Evolutionary conservation across 2,329 filamentous ascomycete species (phyloP), one percentile per base, ranked within the genome.

Genomic region (Parafenestella ontariensis): DNA sequence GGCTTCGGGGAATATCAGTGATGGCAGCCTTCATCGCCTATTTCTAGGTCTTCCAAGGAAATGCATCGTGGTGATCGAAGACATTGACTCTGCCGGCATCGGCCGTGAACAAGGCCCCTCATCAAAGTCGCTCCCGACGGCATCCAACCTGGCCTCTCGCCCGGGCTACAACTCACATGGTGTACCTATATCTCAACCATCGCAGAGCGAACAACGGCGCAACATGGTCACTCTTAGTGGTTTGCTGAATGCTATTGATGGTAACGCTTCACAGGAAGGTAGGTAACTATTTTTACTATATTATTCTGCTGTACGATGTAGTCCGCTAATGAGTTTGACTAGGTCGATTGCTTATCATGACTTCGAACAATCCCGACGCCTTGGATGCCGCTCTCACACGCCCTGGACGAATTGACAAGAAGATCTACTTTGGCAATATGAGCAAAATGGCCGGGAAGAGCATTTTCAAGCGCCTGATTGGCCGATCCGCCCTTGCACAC

Each of bases 181-280:
- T 36, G 13, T 33, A 7, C 42, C 31, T 18, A n/a, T 43, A 42
- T 23, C 31, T 17, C 20, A 15, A 2, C 31, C 36, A 31, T 5
- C 3, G 13, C 31, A 11, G 10, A 17, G 23, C 11, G 36, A 13
- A 23, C 28, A 20, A 17, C 26, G 40, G 10, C 60, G 21, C 36
- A 70, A 46, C 54, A 64, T 40, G 56, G 66, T 65, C 87, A 8
- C 82, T 91, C 13, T 91, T 87, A 1, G 90, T 88, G 6, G 52
- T 43, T 82, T 95, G 1, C 82, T 96, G 41, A 95, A 95, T 72
- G 89, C 89, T 49, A 91, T 95, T 26, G 91, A 96, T 66, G 89
- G 91, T 45, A 89, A 92, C 3, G 89, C 88, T 3, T 89, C 87
- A 5, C 89, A 91, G 66, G 90, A 93, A 75, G 90, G 31, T 34